A percentile compares a stretch with the other conserved stretches of the same genome.
These are phyloP conservation scores for Leucocoprinus birnbaumii DNA, from an alignment of 768 basidiomycete genomes.

Conservation along the genomic window DNA sequence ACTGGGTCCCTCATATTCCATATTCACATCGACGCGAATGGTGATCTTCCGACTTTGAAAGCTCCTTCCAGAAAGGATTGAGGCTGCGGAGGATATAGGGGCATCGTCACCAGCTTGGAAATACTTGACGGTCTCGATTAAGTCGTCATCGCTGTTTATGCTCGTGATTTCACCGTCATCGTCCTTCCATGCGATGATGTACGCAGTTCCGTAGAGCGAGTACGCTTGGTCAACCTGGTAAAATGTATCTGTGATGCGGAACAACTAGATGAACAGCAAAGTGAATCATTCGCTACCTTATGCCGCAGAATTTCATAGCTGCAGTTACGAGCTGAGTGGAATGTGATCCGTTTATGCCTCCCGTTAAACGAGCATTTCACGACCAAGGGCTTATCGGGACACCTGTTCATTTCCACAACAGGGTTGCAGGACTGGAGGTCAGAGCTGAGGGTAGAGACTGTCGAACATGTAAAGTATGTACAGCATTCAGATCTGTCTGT, in stretches of 20 bases:
- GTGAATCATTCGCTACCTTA: constrained; percentile 49
- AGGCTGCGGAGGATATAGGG: constrained; percentile 68
- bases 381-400: constrained; percentile 75
- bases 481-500: constrained; percentile 10
- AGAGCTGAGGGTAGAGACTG: constrained; percentile 3
- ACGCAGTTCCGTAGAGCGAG: constrained; percentile 65
- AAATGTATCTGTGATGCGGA: constrained; percentile 5
- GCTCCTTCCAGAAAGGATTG: constrained; percentile 69
- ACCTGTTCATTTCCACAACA: constrained; percentile 27
- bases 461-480: constrained; percentile 9
- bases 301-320: constrained; percentile 69
- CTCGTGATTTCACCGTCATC: constrained; percentile 80
- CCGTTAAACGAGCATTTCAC: constrained; percentile 83
- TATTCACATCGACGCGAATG: constrained; percentile 68
- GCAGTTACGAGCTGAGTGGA: constrained; percentile 76
- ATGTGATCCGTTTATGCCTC: constrained; percentile 73
- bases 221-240: constrained; percentile 83
- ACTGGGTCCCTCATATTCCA: constrained; percentile 91
- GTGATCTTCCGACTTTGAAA: constrained; percentile 71
- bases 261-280: not conserved
- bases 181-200: constrained; percentile 79
- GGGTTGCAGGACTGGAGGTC: not conserved
- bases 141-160: constrained; percentile 68
- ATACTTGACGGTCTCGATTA: constrained; percentile 86
- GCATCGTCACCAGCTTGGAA: constrained; percentile 81